Conservation (phyloP, 768 basidiomycete genomes). For the Termitomyces bulborhizus region DNA sequence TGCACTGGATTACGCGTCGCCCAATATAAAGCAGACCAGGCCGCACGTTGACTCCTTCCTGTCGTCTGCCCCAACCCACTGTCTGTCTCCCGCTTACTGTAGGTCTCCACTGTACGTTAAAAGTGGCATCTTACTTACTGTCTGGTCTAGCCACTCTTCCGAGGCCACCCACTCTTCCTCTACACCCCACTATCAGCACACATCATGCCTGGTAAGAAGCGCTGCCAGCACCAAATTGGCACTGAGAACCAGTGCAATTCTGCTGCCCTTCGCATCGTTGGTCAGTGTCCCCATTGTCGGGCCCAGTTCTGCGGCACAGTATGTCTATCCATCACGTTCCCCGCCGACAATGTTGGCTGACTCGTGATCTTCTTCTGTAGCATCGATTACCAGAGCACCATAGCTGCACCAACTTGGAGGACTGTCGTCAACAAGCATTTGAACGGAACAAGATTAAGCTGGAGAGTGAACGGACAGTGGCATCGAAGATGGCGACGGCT, state of each 20-base stretch:
- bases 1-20: conserved; percentile 31
- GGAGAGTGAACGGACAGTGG: conserved; percentile 83
- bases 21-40: conserved; percentile 13
- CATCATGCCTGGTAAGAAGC: conserved; percentile 74
- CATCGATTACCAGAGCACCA: conserved; percentile 90
- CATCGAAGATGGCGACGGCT: conserved; percentile 80
- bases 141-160: neutral
- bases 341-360: conserved; percentile 8
- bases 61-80: conserved; percentile 8
- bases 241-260: conserved; percentile 60
- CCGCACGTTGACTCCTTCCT: neutral
- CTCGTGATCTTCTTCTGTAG: conserved; percentile 29
- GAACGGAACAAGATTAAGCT: conserved; percentile 83
- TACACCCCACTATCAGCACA: neutral
- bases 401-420: conserved; percentile 74
- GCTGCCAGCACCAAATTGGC: conserved; percentile 63
- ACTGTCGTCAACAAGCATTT: conserved; percentile 84
- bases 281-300: conserved; percentile 78
- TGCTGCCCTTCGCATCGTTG: conserved; percentile 78
- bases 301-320: conserved; percentile 74
- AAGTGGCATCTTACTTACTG: neutral
- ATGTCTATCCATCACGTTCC: conserved; percentile 24
- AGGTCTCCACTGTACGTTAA: neutral
- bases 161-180: neutral
- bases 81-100: conserved; percentile 3